Base-by-base conservation (phyloP, 2,329 filamentous ascomycete species). In the Pezizomycotina sp. region DNA sequence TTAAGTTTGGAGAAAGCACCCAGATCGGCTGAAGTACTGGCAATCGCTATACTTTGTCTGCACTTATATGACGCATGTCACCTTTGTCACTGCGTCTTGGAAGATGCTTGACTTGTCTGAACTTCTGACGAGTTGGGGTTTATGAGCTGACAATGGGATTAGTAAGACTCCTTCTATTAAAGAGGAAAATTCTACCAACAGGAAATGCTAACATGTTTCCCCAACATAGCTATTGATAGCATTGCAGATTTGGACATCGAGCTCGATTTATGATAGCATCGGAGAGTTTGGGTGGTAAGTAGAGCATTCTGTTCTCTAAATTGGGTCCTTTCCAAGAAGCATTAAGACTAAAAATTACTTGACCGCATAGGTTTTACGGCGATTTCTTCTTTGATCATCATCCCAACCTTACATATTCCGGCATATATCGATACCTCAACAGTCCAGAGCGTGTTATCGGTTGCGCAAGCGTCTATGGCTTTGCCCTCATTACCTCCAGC, bases 341-440 rank as follows among this genome's bases (percentile, higher is more conserved):
- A 20, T 12, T 7, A 30, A 7, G 4, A 24, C 21, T 25, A 22
- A 22, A 12, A 5, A 6, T n/a, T 20, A n/a, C 14, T 13, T 8
- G 12, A 8, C 16, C 12, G 16, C 15, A 6, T 25, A 42, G 37
- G 34, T 95, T 95, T 64, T 95, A 84, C 53, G 89, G 89, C 12
- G 89, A 98, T 56, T 98, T 95, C 63, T 93, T 89, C 55, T 82
- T 93, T 44, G 77, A 81, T 28, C 71, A 75, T 7, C 42, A 38
- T 16, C 76, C 77, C 8, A 92, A 89, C 59, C 66, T 95, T 44
- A 95, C 81, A 1, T 98, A 98, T 59, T 83, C 78, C 49, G 91
- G 86, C 45, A 98, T 98, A 52, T 98, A 98, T 58, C 82, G 89
- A 30, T 98, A 92, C 60, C 65, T 98, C 48, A 98, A 98, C 62